Evolutionary conservation across 2,329 filamentous ascomycete genomes (phyloP).

Genomic region (Penicillium sp.): DNA sequence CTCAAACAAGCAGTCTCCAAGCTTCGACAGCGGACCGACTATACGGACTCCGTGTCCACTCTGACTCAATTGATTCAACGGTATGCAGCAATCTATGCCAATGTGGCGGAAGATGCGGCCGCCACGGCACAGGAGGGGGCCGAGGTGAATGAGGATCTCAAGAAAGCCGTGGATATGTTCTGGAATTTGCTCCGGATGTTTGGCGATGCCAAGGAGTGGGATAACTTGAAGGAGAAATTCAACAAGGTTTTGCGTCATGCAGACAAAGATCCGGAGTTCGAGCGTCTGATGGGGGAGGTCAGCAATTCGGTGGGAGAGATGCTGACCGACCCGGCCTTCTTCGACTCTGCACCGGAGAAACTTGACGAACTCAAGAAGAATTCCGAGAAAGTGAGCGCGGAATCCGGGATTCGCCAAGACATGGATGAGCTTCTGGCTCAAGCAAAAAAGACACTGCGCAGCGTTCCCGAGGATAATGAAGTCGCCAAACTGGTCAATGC

Average conservation of each 20-base stretch:
- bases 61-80: slow-evolving; percentile 68
- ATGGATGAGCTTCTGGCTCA: slow-evolving; percentile 67
- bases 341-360: slow-evolving; percentile 66
- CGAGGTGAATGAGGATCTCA: slow-evolving; percentile 65
- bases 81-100: slow-evolving; percentile 72
- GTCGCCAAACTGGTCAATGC: slow-evolving; percentile 64
- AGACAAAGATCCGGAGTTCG: slow-evolving; percentile 73
- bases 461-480: slow-evolving; percentile 65
- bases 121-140: slow-evolving; percentile 64
- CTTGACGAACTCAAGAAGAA: slow-evolving; percentile 55
- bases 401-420: slow-evolving; percentile 65
- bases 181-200: slow-evolving; percentile 77
- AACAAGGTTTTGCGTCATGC: slow-evolving; percentile 67
- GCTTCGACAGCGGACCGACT: slow-evolving; percentile 70
- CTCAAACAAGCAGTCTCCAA: slow-evolving; percentile 70
- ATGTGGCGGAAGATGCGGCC: slow-evolving; percentile 61
- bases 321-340: slow-evolving; percentile 78
- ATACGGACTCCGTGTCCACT: slow-evolving; percentile 77
- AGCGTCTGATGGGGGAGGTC: slow-evolving; percentile 66
- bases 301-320: slow-evolving; percentile 72
- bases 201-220: slow-evolving; percentile 68
- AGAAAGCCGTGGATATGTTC: slow-evolving; percentile 69
- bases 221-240: slow-evolving; percentile 63
- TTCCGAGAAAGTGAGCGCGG: slow-evolving; percentile 53
- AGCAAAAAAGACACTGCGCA: slow-evolving; percentile 59